A percentile compares a stretch with the other conserved stretches of the same genome.
Evolutionary conservation across 257 asterid genomes (phyloP).

Genomic region (Solanum bulbocastanum): DNA sequence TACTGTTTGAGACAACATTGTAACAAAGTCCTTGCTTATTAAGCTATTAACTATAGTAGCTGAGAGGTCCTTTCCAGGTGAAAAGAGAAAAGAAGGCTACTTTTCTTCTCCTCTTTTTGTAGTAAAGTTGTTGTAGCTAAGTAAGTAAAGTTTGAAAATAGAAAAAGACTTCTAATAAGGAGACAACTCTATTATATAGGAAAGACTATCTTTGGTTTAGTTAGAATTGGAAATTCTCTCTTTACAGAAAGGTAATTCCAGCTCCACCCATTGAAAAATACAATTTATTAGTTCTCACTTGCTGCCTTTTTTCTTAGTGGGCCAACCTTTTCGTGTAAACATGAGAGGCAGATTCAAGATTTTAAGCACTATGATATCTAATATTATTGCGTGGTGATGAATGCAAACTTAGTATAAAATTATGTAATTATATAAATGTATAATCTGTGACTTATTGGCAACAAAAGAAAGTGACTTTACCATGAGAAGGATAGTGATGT

Average conservation of each 20-base stretch:
- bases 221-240: not conserved
- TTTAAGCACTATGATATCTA: not conserved
- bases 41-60: not conserved
- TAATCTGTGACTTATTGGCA: not conserved
- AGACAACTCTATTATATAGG: not conserved
- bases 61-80: not conserved
- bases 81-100: not conserved
- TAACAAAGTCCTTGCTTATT: not conserved
- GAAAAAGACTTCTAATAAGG: not conserved
- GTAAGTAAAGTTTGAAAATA: not conserved
- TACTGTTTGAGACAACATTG: not conserved
- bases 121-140: not conserved
- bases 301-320: not conserved
- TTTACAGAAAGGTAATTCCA: not conserved
- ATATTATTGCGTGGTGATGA: not conserved
- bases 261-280: not conserved
- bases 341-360: not conserved
- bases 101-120: not conserved
- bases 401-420: not conserved
- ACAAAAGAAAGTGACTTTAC: not conserved
- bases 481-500: not conserved
- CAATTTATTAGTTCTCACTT: not conserved
- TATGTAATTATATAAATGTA: not conserved
- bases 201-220: not conserved
- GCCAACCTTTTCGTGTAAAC: not conserved